A percentile compares a stretch with the other conserved stretches of the same genome.
phyloP scores from a whole-genome alignment of 2,329 filamentous ascomycete genomes.

The Colletotrichum orbiculare region DNA sequence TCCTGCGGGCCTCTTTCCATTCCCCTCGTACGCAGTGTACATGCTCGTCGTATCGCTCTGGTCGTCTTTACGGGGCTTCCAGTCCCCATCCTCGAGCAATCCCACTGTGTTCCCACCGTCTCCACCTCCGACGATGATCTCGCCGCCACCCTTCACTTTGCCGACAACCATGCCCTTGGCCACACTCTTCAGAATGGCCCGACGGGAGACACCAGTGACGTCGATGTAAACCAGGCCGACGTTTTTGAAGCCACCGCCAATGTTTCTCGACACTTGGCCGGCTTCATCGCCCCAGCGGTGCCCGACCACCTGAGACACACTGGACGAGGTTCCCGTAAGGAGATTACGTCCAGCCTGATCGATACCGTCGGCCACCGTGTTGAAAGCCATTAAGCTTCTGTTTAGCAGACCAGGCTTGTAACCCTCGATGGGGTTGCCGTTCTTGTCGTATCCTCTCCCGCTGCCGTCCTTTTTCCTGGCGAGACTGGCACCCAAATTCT shows the following conservation, averaged over 20 bases:
- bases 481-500: slow-evolving; percentile 86
- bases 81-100: slow-evolving; percentile 38
- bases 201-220: slow-evolving; percentile 88
- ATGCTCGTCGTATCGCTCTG: slow-evolving; percentile 42
- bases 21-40: slow-evolving; percentile 43
- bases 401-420: slow-evolving; percentile 96
- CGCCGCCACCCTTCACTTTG: slow-evolving; percentile 77
- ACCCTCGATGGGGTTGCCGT: slow-evolving; percentile 70
- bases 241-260: slow-evolving; percentile 92
- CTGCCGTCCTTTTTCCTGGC: slow-evolving; percentile 65
- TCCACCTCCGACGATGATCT: slow-evolving; percentile 78
- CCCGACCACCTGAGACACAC: slow-evolving; percentile 87
- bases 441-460: slow-evolving; percentile 72
- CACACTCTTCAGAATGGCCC: slow-evolving; percentile 91
- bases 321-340: slow-evolving; percentile 77
- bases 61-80: slow-evolving; percentile 36
- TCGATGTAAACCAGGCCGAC: slow-evolving; percentile 98
- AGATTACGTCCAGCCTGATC: slow-evolving; percentile 86
- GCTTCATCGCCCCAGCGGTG: slow-evolving; percentile 92
- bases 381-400: slow-evolving; percentile 96
- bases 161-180: slow-evolving; percentile 97
- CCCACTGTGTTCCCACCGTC: slow-evolving; percentile 48
- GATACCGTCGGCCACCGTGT: slow-evolving; percentile 92
- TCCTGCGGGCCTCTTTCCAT: slow-evolving; percentile 46
- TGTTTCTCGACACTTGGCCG: slow-evolving; percentile 76